Evolutionary conservation across 345 rosid genomes (phyloP).

Genomic region (rapeseed (Brassica napus)): Da-Ae NC_063437.1:15460501-15461000

Average conservation of each 20-base stretch:
- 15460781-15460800: too few relatives aligned
- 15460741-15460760: background rate
- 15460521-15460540: conserved; percentile 24
- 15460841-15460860: background rate
- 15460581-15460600: background rate
- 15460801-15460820: background rate
- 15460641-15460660: background rate
- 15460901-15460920: background rate
- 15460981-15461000: background rate
- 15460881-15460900: background rate
- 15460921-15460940: background rate
- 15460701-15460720: background rate
- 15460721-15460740: background rate
- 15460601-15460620: background rate
- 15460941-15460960: background rate
- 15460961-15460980: background rate
- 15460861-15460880: background rate
- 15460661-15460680: background rate
- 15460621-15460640: background rate
- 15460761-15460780: background rate
- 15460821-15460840: background rate
- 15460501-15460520: background rate
- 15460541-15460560: conserved; percentile 16
- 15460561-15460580: background rate
- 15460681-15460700: background rate